A percentile compares a stretch with the other conserved stretches of the same genome.
Evolutionary conservation across 2,329 filamentous ascomycete genomes (phyloP).

Genomic region (Alternaria brassicicola): DNA sequence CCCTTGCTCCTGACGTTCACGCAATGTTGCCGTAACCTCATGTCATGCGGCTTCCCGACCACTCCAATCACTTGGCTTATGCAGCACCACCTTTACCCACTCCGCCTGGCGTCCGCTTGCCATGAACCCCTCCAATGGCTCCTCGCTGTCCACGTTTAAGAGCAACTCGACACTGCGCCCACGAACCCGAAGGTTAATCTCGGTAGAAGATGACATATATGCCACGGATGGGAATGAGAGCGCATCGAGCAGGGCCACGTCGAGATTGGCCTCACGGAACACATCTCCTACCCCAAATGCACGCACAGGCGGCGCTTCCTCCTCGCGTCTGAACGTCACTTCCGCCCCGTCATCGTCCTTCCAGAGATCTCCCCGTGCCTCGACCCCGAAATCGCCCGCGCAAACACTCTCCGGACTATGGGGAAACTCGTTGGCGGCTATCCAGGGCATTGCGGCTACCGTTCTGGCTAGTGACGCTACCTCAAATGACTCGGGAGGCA

Average conservation of each 20-base stretch:
- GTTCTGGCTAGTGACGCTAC: conserved; percentile 52
- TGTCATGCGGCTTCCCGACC: conserved; percentile 42
- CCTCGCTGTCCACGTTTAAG: conserved; percentile 46
- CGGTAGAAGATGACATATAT: conserved; percentile 54
- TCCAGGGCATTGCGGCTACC: conserved; percentile 58
- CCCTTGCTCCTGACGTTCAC: conserved; percentile 7
- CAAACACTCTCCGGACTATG: conserved; percentile 52
- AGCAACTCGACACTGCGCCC: conserved; percentile 55
- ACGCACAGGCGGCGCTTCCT: conserved; percentile 32
- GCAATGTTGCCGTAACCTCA: conserved; percentile 39
- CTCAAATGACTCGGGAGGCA: conserved; percentile 19
- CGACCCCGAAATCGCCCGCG: conserved; percentile 32
- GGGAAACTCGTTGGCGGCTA: conserved; percentile 56
- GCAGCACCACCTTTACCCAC: conserved; percentile 44
- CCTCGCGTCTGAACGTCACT: conserved; percentile 39
- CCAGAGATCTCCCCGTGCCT: conserved; percentile 28
- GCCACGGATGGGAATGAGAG: conserved; percentile 40
- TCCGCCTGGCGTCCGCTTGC: conserved; percentile 43
- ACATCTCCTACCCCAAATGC: conserved; percentile 51
- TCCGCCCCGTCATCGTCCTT: conserved; percentile 38
- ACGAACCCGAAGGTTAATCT: conserved; percentile 55
- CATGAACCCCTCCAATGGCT: conserved; percentile 51
- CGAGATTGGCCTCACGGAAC: conserved; percentile 36
- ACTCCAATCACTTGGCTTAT: conserved; percentile 41
- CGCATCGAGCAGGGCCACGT: conserved; percentile 49